Conservation (phyloP, 108 stramenopile species). For the Skeletonema costatum region DNA sequence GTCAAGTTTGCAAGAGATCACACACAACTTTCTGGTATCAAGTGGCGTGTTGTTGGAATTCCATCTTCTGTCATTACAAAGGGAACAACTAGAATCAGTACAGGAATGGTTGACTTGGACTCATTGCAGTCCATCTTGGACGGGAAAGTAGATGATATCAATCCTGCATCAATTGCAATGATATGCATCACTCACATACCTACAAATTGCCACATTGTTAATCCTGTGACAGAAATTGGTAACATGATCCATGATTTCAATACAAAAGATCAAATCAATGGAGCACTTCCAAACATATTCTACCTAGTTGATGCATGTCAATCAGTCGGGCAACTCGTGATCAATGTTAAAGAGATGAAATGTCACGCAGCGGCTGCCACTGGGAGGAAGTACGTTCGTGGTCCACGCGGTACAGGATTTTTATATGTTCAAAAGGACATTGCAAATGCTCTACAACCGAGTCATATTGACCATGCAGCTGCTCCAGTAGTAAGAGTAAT, state of each 20-base stretch:
- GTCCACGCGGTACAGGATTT: conserved; percentile 87
- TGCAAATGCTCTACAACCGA: conserved; percentile 36
- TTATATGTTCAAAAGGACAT: conserved; percentile 52
- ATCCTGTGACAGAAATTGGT: conserved; percentile 71
- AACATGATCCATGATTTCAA: conserved; percentile 40
- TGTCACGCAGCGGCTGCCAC: conserved; percentile 76
- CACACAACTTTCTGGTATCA: neutral
- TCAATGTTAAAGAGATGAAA: conserved; percentile 60
- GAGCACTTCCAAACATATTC: conserved; percentile 33
- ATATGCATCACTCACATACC: conserved; percentile 83
- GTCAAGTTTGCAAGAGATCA: conserved; percentile 63
- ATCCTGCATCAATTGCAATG: conserved; percentile 56
- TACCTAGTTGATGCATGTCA: conserved; percentile 88
- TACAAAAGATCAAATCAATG: neutral
- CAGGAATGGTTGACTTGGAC: conserved; percentile 59
- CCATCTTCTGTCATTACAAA: conserved; percentile 33
- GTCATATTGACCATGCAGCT: conserved; percentile 59
- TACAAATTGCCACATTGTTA: conserved; percentile 72
- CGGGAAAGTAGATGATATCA: conserved; percentile 12
- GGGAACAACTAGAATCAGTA: conserved; percentile 19
- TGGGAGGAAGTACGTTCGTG: conserved; percentile 81
- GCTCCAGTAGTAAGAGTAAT: conserved; percentile 42
- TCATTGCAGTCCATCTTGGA: conserved; percentile 59
- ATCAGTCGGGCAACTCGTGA: conserved; percentile 68
- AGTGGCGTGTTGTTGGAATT: conserved; percentile 61